Evolutionary conservation across 2,329 filamentous ascomycete genomes (phyloP), one percentile per base, ranked within the genome.

Genomic region (Fusarium newnesense): DNA sequence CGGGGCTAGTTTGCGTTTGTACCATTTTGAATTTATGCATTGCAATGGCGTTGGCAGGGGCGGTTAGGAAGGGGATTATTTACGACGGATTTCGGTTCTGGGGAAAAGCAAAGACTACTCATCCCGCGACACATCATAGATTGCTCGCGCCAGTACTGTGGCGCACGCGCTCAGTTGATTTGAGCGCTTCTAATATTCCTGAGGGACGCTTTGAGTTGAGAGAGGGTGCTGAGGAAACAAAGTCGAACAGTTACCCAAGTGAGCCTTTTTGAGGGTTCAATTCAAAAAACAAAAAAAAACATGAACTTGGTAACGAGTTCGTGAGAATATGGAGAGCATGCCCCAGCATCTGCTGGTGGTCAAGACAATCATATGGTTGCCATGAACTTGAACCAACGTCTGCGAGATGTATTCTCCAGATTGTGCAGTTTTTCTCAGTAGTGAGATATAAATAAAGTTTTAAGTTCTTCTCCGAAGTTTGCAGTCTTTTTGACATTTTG

Each of bases 41-140:
- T 87, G 87, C 88, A 89, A 77, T 81, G 88, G 88, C 88, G 88
- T 90, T 89, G 79, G 82, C 72, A 79, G 79, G 67, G 82, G 79
- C 78, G 67, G 78, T 74, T 63, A 61, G 74, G 75, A 75, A 74
- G 73, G 75, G 75, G 78, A 76, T 78, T 72, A 72, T 76, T 73
- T 61, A 69, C 69, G 78, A 80, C 65, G 78, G 54, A 78, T 76
- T 73, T 76, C 78, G 80, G 77, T 78, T 74, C 68, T 76, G 66
- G 77, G 64, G 58, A 60, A 79, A 82, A 81, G 78, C 76, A 77
- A 80, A 82, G 80, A 83, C 77, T 80, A 79, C 74, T 79, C 77
- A 81, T 81, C 76, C 79, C 80, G 78, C 81, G 78, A 83, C 80
- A 72, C 73, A 76, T 79, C 74, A 83, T 83, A 83, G 82, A 84